Evolutionary conservation across 2,329 filamentous ascomycete species (phyloP), one percentile per base, ranked within the genome.

Genomic region (Calonectria honghensis): DNA sequence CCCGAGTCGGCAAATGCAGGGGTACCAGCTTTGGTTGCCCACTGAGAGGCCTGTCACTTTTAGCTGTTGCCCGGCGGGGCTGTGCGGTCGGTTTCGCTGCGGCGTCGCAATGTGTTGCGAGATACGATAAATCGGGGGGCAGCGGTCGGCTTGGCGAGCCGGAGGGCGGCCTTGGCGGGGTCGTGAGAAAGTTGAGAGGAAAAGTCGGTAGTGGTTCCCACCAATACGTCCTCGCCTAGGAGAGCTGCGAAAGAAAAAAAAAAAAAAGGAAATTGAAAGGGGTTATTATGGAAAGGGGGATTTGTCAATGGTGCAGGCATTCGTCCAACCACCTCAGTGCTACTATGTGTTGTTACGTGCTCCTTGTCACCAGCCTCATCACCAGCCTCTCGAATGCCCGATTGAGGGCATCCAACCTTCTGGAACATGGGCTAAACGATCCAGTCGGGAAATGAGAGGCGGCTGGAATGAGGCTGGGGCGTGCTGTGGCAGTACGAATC

Each of bases 391-490:
- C 35, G 10, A 32, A 52, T 24, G 39, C 24, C 63, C 51, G 29
- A 59, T 52, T 65, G n/a, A 45, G 48, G 35, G 27, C 7, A 37
- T 65, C 61, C 41, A 65, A 41, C 61, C 61, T 32, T 63, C 52
- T 57, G 29, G 10, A 35, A 35, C 27, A 57, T 57, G 37, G 35
- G 35, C 37, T 11, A 63, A 41, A 37, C 6, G n/a, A 24, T 39
- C 57, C 35, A 39, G 39, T 24, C 9, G 32, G 68, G n/a, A 50
- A 29, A 59, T 37, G 20, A 63, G 24, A 57, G 64, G 61, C 41
- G 65, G 71, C 48, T 73, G 70, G 70, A 70, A 63, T 39, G 68
- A 48, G 71, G 66, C 66, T 65, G 65, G 65, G 64, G 71, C 48
- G 5, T 18, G 31, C 32, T 63, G 68, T 70, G 68, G 68, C 54